Base-by-base conservation (phyloP, 2,329 filamentous ascomycete genomes). In the Hypocreales sp. region DNA sequence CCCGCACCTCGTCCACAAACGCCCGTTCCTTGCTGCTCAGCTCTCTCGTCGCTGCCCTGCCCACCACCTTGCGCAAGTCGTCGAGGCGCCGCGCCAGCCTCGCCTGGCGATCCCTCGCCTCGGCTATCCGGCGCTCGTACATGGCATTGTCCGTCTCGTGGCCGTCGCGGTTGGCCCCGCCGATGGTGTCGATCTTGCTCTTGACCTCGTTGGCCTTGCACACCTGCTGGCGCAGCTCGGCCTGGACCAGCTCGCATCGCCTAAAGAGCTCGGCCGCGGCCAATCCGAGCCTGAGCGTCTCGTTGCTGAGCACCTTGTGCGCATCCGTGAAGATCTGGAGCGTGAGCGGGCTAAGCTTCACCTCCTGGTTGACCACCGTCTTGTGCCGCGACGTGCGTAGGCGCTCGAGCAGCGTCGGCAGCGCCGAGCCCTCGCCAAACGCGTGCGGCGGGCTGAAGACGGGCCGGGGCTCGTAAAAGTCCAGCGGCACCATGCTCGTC, bases 191-290 rank as follows among this genome's bases (percentile, higher is more conserved):
- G 17, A 84, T 70, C 38, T 70, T 69, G 21, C 60, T 56, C 43
- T 70, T 71, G 22, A 81, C 64, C 40, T 78, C 68, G 29, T 71
- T 68, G 16, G 70, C 73, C 38, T 74, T 72, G 34, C 55, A 55
- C 15, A 84, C 64, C 44, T 86, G 79, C 34, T 73, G 67, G 35
- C 58, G 60, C 22, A 84, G 60, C 42, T 84, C 78, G 12, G 61
- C 56, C 40, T 77, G 72, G 15, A 86, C 60, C 24, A 71, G 61
- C 38, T 78, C 67, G 34, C 78, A 81, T 29, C 73, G 65, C 15
- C 73, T 61, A 52, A 84, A 86, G 5, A 86, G 58, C 40, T 83
- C 77, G 2, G 78, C 69, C 1, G 76, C 79, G 2, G 76, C 79
- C 23, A 67, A 56, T 11, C 78, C 77, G 8, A 86, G 60, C 8